Evolutionary conservation across 805 yeast species (phyloP).

Genomic region (Metschnikowia proteae): DNA sequence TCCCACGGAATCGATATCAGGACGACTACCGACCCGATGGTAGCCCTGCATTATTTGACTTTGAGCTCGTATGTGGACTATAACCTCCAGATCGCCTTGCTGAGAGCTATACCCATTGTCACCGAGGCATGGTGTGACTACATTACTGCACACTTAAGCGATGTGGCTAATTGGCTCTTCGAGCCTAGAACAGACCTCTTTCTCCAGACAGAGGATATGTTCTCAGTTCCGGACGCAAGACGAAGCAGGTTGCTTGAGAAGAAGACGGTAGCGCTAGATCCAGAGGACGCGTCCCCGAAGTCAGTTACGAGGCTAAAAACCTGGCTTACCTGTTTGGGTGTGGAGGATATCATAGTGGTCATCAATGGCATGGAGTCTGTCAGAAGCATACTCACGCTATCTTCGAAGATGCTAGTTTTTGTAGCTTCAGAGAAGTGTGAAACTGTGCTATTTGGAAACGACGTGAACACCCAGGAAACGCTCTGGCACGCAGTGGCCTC

Average conservation of each 20-base stretch:
- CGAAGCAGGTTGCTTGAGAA: slow-evolving; percentile 18
- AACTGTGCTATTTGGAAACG: not conserved
- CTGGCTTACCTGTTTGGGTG: slow-evolving; percentile 19
- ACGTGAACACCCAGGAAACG: slow-evolving; percentile 4
- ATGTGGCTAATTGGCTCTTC: slow-evolving; percentile 23
- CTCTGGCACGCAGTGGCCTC: slow-evolving; percentile 14
- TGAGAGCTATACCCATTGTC: slow-evolving; percentile 29
- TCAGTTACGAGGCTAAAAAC: slow-evolving; percentile 4
- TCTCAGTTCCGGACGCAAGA: slow-evolving; percentile 13
- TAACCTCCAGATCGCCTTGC: slow-evolving; percentile 22
- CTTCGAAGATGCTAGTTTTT: not conserved
- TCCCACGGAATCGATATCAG: slow-evolving; percentile 19
- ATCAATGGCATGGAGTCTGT: not conserved
- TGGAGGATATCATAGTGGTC: not conserved
- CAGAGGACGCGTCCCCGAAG: slow-evolving; percentile 7
- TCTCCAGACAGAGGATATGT: slow-evolving; percentile 14
- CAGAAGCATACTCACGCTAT: not conserved
- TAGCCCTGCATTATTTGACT: slow-evolving; percentile 25
- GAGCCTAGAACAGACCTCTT: slow-evolving; percentile 12
- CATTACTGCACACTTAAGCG: slow-evolving; percentile 10
- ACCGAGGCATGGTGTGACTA: slow-evolving; percentile 23
- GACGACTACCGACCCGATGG: slow-evolving; percentile 14
- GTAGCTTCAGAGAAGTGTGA: not conserved
- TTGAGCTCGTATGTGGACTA: slow-evolving; percentile 12
- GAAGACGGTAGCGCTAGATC: slow-evolving; percentile 5